Percentiles rank a stretch among this genome's conserved stretches.
Conservation (phyloP, 2,329 filamentous ascomycete genomes). For the Alternaria conjuncta region DNA sequence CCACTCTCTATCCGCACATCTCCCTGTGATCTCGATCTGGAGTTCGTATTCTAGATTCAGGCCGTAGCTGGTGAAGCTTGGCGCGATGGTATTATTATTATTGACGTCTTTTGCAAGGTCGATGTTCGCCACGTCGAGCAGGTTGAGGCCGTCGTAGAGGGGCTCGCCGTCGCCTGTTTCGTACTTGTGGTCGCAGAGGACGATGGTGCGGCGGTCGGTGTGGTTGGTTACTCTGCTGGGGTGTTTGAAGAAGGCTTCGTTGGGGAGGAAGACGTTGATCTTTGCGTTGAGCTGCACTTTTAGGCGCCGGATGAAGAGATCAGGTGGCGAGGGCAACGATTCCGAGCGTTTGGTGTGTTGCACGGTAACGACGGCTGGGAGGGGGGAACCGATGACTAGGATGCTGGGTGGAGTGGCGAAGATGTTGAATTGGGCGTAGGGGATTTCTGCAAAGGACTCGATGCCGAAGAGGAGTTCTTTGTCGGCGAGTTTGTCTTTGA, state of each 20-base stretch:
- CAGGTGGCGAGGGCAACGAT: conserved; percentile 29
- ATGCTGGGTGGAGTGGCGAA: conserved; percentile 30
- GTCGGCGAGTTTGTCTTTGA: conserved; percentile 29
- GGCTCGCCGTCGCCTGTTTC: conserved; percentile 18
- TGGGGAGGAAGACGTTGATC: conserved; percentile 23
- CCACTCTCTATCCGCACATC: conserved; percentile 36
- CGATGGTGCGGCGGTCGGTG: conserved; percentile 12
- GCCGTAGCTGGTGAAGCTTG: conserved; percentile 38
- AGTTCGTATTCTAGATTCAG: conserved; percentile 30
- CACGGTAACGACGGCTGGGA: conserved; percentile 26
- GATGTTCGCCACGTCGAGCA: conserved; percentile 15
- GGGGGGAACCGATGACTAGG: conserved; percentile 19
- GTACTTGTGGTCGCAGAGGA: conserved; percentile 27
- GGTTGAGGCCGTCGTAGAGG: conserved; percentile 22
- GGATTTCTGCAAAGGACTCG: conserved; percentile 24
- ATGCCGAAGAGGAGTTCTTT: conserved; percentile 32
- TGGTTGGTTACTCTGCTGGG: conserved; percentile 6
- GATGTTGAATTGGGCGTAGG: conserved; percentile 31
- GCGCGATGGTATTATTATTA: conserved; percentile 2
- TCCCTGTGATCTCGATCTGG: conserved; percentile 33
- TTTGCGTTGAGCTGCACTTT: conserved; percentile 27
- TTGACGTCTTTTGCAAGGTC: conserved; percentile 3
- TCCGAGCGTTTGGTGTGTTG: conserved; percentile 34
- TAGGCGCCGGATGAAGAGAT: conserved; percentile 30
- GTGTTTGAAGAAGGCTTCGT: conserved; percentile 6